Evolutionary conservation across 202 grass and related monocot species (phyloP), one percentile per base, ranked within the genome.

Genomic region (Digitaria exilis): DNA sequence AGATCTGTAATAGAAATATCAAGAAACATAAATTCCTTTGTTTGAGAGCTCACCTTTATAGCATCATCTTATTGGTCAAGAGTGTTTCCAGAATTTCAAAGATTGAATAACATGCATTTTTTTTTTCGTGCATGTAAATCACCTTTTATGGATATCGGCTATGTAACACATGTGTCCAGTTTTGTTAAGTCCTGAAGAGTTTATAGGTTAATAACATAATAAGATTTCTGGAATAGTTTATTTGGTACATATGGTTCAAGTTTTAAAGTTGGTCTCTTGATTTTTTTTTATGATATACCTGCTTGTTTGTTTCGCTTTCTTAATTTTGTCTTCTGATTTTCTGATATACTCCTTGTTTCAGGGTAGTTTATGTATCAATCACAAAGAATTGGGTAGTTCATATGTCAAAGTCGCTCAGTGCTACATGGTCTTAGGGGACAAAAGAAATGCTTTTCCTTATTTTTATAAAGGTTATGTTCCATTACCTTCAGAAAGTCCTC

Each of bases 371-470:
- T 74, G 69, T 87, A 63, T 88, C 30, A 4, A 32, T 72, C 45
- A 51, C 45, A 72, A 72, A 51, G 69, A 72, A 50, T 32, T 72
- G 86, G 88, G 86, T 82, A 69, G 66, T 49, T 88, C 88, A 30
- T 86, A 84, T 90, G 71, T 88, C 68, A 93, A 95, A 87, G 77
- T 91, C 54, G 96, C 90, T 84, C 76, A 83, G 85, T 98, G 96
- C 87, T 95, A 87, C 89, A 83, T 92, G 71, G 73, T 84, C 52
- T 45, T 92, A 69, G 82, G 80, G 85, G 89, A 95, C 59, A 89
- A 80, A 67, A 78, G 60, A 65, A 89, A 93, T 75, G 92, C 96
- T 50, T 77, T 93, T 79, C 69, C 82, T 56, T 98, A 91, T 85
- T 94, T 95, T 69, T 90, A 93, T 69, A 85, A 90, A 98, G 93